These are phyloP conservation scores for Colletotrichum trifolii DNA, from an alignment of 2,329 filamentous ascomycete species.

Conservation along the genomic window DNA sequence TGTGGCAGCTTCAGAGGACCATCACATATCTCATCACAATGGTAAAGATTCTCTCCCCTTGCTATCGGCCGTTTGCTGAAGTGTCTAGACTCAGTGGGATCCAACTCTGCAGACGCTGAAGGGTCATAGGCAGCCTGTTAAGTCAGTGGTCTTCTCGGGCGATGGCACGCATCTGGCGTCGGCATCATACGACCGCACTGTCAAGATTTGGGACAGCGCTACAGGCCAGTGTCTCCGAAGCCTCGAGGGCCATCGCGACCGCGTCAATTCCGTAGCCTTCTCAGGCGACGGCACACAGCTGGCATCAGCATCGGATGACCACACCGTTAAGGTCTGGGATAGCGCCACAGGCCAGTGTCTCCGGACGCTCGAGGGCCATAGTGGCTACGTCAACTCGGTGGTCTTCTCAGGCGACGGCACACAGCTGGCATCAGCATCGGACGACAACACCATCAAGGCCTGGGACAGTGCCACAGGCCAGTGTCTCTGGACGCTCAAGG, in stretches of 20 bases:
- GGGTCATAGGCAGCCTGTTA: not conserved
- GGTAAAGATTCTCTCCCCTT: too few relatives aligned
- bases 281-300: not conserved
- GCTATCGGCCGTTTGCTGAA: too few relatives aligned
- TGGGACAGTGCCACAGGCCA: not conserved
- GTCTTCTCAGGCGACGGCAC: not conserved
- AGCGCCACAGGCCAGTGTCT: not conserved
- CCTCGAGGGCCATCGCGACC: not conserved
- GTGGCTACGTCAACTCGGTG: not conserved
- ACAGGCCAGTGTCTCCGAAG: not conserved
- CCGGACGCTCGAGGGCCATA: constrained; percentile 1
- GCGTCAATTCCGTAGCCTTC: not conserved
- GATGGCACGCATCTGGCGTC: not conserved
- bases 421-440: not conserved
- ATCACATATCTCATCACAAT: too few relatives aligned
- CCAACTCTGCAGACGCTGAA: too few relatives aligned
- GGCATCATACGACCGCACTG: not conserved
- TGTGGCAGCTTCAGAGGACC: too few relatives aligned
- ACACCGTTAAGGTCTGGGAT: constrained; percentile 27
- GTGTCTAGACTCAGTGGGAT: too few relatives aligned
- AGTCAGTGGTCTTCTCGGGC: not conserved
- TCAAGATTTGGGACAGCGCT: not conserved
- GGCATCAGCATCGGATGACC: not conserved
- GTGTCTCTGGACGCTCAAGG: not conserved
- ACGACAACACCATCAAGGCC: not conserved